phyloP scores from a whole-genome alignment of 2,329 filamentous ascomycete species.

The Cyphellophora europaea region DNA sequence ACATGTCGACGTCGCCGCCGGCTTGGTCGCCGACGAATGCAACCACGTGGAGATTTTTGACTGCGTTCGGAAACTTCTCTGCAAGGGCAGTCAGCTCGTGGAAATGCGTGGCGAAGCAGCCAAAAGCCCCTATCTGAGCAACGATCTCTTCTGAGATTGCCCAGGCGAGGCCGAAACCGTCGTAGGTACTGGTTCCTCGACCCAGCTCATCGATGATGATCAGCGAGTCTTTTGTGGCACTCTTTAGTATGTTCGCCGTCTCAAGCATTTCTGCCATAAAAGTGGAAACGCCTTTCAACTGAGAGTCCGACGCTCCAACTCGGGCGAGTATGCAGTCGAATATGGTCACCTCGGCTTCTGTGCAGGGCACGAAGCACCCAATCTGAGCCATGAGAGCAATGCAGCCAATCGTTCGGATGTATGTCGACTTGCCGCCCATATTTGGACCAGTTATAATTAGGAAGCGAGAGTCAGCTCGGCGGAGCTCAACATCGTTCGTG shows the following conservation, averaged over 20 bases:
- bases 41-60: constrained; percentile 89
- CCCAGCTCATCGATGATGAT: constrained; percentile 99
- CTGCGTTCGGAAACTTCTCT: constrained; percentile 70
- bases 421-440: constrained; percentile 98
- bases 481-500: constrained; percentile 85
- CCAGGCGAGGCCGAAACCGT: constrained; percentile 98
- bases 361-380: constrained; percentile 90
- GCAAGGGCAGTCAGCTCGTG: constrained; percentile 90
- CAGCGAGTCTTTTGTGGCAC: constrained; percentile 84
- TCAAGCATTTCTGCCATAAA: constrained; percentile 99
- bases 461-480: constrained; percentile 73
- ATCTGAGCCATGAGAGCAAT: constrained; percentile 96
- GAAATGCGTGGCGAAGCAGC: constrained; percentile 96
- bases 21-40: constrained; percentile 64
- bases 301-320: constrained; percentile 90
- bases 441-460: constrained; percentile 96
- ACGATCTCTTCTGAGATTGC: constrained; percentile 97
- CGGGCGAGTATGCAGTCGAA: constrained; percentile 96
- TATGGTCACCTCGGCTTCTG: constrained; percentile 82
- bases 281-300: constrained; percentile 94
- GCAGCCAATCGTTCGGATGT: constrained; percentile 93
- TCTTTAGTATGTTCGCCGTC: constrained; percentile 96
- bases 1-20: constrained; percentile 24
- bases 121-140: constrained; percentile 86
- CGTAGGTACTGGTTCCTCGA: constrained; percentile 93